Evolutionary conservation across 306 rosid species (phyloP).

Genomic region (Prunus dulcis): DNA sequence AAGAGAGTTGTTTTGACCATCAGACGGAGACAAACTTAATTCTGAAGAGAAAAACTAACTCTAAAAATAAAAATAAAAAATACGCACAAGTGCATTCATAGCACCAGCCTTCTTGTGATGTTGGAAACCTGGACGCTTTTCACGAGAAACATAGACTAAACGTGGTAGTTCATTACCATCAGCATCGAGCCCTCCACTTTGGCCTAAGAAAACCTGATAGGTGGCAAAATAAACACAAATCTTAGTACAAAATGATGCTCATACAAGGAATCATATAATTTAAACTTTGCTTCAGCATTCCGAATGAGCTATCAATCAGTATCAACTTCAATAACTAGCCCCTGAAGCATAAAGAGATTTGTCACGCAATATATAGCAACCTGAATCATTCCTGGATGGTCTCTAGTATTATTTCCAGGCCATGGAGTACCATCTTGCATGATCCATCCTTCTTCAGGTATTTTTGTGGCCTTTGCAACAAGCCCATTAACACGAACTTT

Average conservation of each 20-base stretch:
- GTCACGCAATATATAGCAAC: conserved; percentile 37
- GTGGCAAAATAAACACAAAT: conserved; percentile 4
- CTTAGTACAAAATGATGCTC: conserved; percentile 7
- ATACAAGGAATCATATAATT: neutral
- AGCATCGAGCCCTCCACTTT: conserved; percentile 92
- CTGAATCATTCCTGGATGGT: conserved; percentile 99
- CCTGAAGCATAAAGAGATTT: conserved; percentile 8
- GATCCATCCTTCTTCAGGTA: conserved; percentile 97
- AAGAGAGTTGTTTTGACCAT: conserved; percentile 14
- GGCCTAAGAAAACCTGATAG: conserved; percentile 92
- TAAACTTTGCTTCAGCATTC: neutral
- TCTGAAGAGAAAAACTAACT: neutral
- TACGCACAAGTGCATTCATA: conserved; percentile 95
- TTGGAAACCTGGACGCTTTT: conserved; percentile 99
- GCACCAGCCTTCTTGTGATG: conserved; percentile 99
- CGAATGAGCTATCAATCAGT: neutral
- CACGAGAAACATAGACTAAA: conserved; percentile 95
- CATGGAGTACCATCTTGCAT: conserved; percentile 99
- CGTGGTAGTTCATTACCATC: conserved; percentile 97
- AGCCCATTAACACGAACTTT: conserved; percentile 81
- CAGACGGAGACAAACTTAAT: neutral
- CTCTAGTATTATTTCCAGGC: conserved; percentile 99
- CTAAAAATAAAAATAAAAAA: neutral
- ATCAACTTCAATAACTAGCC: conserved; percentile 7
- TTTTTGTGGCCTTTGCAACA: conserved; percentile 78